A percentile compares a stretch with the other conserved stretches of the same genome.
phyloP scores from a whole-genome alignment of 495 filamentous ascomycete genomes.

The Aspergillus steynii region DNA sequence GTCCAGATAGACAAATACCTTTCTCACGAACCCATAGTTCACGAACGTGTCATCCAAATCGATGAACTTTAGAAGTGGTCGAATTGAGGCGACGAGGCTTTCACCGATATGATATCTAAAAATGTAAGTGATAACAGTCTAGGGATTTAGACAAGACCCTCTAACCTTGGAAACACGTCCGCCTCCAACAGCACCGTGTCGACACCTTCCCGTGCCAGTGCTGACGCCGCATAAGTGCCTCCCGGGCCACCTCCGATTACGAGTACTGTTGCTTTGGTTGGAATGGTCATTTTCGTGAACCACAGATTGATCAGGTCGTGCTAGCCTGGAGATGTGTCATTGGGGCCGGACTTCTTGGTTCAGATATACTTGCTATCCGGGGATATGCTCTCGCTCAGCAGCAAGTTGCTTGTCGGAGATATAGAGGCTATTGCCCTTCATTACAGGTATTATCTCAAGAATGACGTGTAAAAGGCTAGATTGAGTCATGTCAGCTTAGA shows the following conservation, averaged over 20 bases:
- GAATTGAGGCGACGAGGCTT: constrained; percentile 50
- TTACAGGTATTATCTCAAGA: too few species aligned
- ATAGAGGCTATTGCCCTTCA: too few species aligned
- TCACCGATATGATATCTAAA: constrained; percentile 28
- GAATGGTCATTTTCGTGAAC: background rate
- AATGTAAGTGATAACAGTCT: background rate
- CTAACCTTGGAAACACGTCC: constrained; percentile 12
- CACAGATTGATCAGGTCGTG: background rate
- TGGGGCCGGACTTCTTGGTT: too few species aligned
- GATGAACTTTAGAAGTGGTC: constrained; percentile 50
- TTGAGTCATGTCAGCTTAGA: too few species aligned
- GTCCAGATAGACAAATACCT: constrained; percentile 28
- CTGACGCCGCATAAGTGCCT: constrained; percentile 46
- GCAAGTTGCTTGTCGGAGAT: too few species aligned
- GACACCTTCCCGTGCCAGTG: constrained; percentile 45
- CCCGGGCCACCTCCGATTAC: constrained; percentile 50
- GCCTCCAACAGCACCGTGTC: constrained; percentile 36
- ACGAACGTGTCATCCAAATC: constrained; percentile 45
- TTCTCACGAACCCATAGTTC: constrained; percentile 39
- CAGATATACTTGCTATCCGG: too few species aligned
- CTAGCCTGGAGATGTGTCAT: too few species aligned
- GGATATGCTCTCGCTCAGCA: too few species aligned
- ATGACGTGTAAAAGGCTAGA: too few species aligned
- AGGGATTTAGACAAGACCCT: background rate
- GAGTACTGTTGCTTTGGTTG: constrained; percentile 32